Percentiles rank a stretch among this genome's conserved stretches.
Evolutionary conservation across 1,284 basidiomycete species (phyloP).

Genomic region (Omphalotus olearius): DNA sequence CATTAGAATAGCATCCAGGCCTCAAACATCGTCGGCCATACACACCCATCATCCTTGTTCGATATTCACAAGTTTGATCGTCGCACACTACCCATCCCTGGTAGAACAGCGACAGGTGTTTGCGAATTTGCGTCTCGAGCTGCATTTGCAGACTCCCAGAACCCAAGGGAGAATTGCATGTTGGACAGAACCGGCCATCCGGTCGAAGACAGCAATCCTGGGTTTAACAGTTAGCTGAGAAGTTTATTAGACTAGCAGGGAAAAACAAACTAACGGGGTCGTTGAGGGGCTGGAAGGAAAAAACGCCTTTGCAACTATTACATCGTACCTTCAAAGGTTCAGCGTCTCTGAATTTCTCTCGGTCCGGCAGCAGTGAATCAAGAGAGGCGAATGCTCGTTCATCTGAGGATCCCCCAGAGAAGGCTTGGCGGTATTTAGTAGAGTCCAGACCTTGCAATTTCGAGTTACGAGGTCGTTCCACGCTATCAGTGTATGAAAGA

Average conservation of each 20-base stretch:
- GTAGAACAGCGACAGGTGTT: slow-evolving; percentile 81
- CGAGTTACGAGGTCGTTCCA: neutral
- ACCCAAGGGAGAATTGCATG: slow-evolving; percentile 54
- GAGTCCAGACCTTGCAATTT: slow-evolving; percentile 74
- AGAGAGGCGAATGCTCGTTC: slow-evolving; percentile 78
- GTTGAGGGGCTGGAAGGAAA: slow-evolving; percentile 62
- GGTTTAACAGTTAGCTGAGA: neutral
- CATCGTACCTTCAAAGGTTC: slow-evolving; percentile 73
- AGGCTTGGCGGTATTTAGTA: slow-evolving; percentile 58
- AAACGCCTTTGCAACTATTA: slow-evolving; percentile 61
- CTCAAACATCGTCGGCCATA: slow-evolving; percentile 82
- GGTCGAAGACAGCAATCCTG: slow-evolving; percentile 46
- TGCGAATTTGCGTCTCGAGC: slow-evolving; percentile 82
- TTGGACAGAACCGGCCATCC: slow-evolving; percentile 48
- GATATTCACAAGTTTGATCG: slow-evolving; percentile 79
- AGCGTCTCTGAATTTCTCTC: slow-evolving; percentile 80
- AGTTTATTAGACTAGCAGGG: neutral
- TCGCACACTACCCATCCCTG: slow-evolving; percentile 87
- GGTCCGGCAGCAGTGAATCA: slow-evolving; percentile 88
- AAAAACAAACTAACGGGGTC: slow-evolving; percentile 45
- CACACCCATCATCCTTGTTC: slow-evolving; percentile 89
- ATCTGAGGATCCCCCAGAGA: slow-evolving; percentile 41
- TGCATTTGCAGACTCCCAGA: slow-evolving; percentile 73
- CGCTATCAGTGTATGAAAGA: neutral
- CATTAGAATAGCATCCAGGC: slow-evolving; percentile 62